A percentile compares a stretch with the other conserved stretches of the same genome.
phyloP scores from a whole-genome alignment of 345 rosid genomes.

The Triadica sebifera region DNA sequence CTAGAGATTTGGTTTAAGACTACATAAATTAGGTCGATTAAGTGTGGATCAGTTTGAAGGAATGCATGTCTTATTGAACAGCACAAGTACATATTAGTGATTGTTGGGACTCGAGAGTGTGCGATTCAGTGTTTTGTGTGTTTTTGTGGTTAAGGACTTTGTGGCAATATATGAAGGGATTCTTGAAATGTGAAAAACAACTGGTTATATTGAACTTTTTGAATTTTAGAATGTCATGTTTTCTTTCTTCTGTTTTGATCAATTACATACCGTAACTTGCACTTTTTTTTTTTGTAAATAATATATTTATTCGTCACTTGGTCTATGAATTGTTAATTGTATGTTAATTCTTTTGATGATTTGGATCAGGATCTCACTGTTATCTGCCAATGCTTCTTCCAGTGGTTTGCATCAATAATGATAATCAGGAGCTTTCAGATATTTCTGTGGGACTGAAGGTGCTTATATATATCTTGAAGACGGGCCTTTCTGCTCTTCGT shows the following conservation, averaged over 20 bases:
- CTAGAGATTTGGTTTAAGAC: too few relatives aligned
- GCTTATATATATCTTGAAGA: constrained; percentile 5
- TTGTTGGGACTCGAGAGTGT: not conserved
- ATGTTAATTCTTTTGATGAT: constrained; percentile 9
- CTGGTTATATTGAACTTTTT: not conserved
- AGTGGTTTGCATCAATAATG: constrained; percentile 61
- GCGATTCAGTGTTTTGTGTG: not conserved
- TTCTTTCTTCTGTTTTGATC: constrained; percentile 3
- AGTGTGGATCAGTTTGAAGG: not conserved
- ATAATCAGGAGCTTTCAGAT: constrained; percentile 55
- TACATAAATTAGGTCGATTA: not conserved
- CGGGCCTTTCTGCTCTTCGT: constrained; percentile 12
- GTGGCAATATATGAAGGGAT: too few relatives aligned
- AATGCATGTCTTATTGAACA: not conserved
- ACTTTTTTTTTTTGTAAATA: not conserved
- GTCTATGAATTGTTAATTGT: not conserved
- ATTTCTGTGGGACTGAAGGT: constrained; percentile 87
- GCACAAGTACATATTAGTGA: not conserved
- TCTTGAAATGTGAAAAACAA: not conserved
- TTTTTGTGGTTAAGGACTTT: too few relatives aligned
- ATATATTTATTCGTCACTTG: not conserved
- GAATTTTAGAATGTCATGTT: not conserved
- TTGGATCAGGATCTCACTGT: constrained; percentile 70
- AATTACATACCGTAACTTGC: not conserved
- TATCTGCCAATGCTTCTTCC: constrained; percentile 88